phyloP scores from a whole-genome alignment of 2,329 filamentous ascomycete species.

The Cercospora janseana region DNA sequence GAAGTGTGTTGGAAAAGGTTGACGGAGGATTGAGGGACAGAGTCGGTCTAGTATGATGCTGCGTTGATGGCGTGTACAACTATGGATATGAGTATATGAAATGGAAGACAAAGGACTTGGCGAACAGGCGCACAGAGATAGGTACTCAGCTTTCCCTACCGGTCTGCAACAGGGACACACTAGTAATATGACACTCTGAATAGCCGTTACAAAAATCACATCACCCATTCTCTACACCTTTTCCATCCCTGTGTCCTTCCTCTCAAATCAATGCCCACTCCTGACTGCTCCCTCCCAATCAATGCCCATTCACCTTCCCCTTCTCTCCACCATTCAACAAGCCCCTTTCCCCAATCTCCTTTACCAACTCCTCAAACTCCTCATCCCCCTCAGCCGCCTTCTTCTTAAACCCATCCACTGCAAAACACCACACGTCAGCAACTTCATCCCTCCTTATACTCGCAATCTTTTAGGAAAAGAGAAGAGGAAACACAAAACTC shows the following conservation, averaged over 20 bases:
- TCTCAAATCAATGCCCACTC: too few relatives aligned
- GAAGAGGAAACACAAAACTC: too few relatives aligned
- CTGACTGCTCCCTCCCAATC: too few relatives aligned
- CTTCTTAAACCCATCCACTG: conserved; percentile 36
- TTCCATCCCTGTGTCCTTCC: too few relatives aligned
- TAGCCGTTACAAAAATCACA: too few relatives aligned
- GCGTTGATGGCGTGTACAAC: not conserved
- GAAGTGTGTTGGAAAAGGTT: conserved; percentile 25
- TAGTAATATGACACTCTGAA: not conserved
- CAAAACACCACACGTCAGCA: too few relatives aligned
- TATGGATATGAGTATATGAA: not conserved
- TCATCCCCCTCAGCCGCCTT: conserved; percentile 38
- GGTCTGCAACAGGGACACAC: not conserved
- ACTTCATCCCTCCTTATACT: too few relatives aligned
- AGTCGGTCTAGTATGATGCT: not conserved
- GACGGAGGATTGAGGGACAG: not conserved
- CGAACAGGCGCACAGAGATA: not conserved
- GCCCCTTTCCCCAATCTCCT: conserved; percentile 36
- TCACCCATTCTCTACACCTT: too few relatives aligned
- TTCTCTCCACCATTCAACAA: too few relatives aligned
- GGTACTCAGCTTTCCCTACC: not conserved
- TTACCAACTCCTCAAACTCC: conserved; percentile 36
- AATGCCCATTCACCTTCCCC: too few relatives aligned
- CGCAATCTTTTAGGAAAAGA: too few relatives aligned
- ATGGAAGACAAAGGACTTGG: not conserved